phyloP scores from a whole-genome alignment of 345 rosid genomes.

The Orychophragmus violaceus region DNA sequence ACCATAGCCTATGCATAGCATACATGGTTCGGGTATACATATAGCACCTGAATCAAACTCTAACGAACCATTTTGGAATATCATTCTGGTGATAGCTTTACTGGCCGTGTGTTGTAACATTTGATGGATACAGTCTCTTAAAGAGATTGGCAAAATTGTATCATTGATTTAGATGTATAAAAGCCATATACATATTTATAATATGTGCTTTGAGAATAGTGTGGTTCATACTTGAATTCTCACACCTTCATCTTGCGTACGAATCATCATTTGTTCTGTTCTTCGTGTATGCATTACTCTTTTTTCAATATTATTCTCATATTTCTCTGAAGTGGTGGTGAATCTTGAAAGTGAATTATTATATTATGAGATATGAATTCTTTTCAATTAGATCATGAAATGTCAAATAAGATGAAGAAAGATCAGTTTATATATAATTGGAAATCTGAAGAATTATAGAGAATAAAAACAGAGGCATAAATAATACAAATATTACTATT shows the following conservation, averaged over 20 bases:
- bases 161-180: constrained; percentile 9
- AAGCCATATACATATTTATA: not conserved
- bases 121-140: constrained; percentile 22
- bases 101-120: constrained; percentile 8
- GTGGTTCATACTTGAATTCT: not conserved
- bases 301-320: not conserved
- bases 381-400: not conserved
- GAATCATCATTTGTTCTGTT: not conserved
- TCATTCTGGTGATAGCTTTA: constrained; percentile 9
- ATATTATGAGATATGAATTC: not conserved
- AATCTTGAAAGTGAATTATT: not conserved
- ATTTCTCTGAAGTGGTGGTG: not conserved
- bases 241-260: not conserved
- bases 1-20: constrained; percentile 3
- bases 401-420: constrained; percentile 17
- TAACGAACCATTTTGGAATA: not conserved
- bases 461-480: constrained; percentile 12
- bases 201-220: constrained; percentile 4
- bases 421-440: constrained; percentile 5
- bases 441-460: constrained; percentile 9
- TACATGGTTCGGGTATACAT: constrained; percentile 5
- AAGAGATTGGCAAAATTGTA: constrained; percentile 20
- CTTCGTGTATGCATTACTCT: not conserved
- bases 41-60: not conserved
- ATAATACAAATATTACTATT: constrained; percentile 4